Conservation (phyloP, 805 yeast species). For the Phaffomyces antillensis region DNA sequence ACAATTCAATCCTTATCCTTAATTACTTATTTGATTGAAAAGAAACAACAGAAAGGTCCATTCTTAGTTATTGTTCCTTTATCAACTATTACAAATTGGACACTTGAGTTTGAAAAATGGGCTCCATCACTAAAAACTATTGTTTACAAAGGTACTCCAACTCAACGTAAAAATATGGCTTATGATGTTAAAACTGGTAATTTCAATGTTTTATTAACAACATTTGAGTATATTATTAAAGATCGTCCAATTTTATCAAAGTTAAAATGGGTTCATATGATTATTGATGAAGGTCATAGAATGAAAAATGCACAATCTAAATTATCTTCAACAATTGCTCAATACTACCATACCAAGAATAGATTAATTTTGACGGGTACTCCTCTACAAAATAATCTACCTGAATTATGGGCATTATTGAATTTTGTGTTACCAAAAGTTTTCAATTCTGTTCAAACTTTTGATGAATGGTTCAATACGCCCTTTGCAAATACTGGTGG, state of each 20-base stretch:
- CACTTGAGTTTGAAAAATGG: slow-evolving; percentile 81
- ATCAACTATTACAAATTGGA: slow-evolving; percentile 83
- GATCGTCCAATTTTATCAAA: slow-evolving; percentile 66
- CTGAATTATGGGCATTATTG: slow-evolving; percentile 79
- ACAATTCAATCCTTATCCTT: slow-evolving; percentile 81
- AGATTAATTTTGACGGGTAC: slow-evolving; percentile 83
- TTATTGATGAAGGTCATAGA: slow-evolving; percentile 87
- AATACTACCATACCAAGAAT: slow-evolving; percentile 66
- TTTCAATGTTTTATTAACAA: slow-evolving; percentile 71
- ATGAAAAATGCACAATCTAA: slow-evolving; percentile 78
- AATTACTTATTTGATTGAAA: slow-evolving; percentile 62
- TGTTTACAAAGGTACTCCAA: slow-evolving; percentile 73
- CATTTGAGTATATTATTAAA: slow-evolving; percentile 74
- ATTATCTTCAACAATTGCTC: slow-evolving; percentile 61
- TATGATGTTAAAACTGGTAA: slow-evolving; percentile 58
- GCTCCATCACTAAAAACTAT: slow-evolving; percentile 71
- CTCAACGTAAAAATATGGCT: slow-evolving; percentile 60
- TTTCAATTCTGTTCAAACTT: slow-evolving; percentile 78
- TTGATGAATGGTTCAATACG: slow-evolving; percentile 87
- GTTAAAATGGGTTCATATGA: slow-evolving; percentile 78
- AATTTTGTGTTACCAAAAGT: slow-evolving; percentile 79
- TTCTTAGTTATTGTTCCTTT: slow-evolving; percentile 77
- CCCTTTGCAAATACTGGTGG: slow-evolving; percentile 83
- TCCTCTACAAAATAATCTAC: slow-evolving; percentile 77
- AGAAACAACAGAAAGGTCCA: slow-evolving; percentile 58